Percentiles rank a stretch among this genome's conserved stretches.
Conservation (phyloP, 2,329 filamentous ascomycete species). For the Cytospora schulzeri region DNA sequence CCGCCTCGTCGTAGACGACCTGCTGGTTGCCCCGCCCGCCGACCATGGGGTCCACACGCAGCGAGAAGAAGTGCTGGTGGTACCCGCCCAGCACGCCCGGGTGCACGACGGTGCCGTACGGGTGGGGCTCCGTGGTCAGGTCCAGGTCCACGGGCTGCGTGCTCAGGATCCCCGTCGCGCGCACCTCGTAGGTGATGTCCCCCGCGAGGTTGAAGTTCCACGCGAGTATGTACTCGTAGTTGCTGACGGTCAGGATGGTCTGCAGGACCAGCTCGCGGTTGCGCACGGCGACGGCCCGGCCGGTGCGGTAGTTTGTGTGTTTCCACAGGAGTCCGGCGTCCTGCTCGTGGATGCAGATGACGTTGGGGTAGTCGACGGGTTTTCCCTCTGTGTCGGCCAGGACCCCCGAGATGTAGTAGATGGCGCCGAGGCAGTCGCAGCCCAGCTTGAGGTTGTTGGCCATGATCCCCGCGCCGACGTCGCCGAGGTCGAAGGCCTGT, state of each 20-base stretch:
- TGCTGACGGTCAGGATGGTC: slow-evolving; percentile 58
- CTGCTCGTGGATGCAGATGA: slow-evolving; percentile 59
- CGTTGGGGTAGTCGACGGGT: slow-evolving; percentile 40
- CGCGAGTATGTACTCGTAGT: slow-evolving; percentile 52
- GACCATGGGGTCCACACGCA: slow-evolving; percentile 64
- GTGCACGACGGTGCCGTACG: slow-evolving; percentile 63
- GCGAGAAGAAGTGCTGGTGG: slow-evolving; percentile 77
- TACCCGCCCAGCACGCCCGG: slow-evolving; percentile 65
- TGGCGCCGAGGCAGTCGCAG: slow-evolving; percentile 63
- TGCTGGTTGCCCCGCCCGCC: slow-evolving; percentile 58
- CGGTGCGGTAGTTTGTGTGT: slow-evolving; percentile 57
- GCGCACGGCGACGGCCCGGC: slow-evolving; percentile 52
- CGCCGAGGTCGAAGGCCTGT: slow-evolving; percentile 68
- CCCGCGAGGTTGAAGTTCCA: slow-evolving; percentile 52
- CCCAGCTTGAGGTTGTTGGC: slow-evolving; percentile 65
- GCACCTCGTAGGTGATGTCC: slow-evolving; percentile 28
- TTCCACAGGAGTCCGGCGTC: slow-evolving; percentile 61
- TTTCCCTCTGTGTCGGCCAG: slow-evolving; percentile 25
- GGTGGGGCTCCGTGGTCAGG: slow-evolving; percentile 48
- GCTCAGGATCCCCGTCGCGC: slow-evolving; percentile 54
- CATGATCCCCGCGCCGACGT: slow-evolving; percentile 64
- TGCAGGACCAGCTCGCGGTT: slow-evolving; percentile 57
- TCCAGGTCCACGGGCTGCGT: slow-evolving; percentile 56
- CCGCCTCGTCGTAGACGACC: slow-evolving; percentile 61
- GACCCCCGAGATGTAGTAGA: slow-evolving; percentile 44